Evolutionary conservation across 139 green algal species (phyloP).

Genomic region (Chlamydomonas sp.): DNA sequence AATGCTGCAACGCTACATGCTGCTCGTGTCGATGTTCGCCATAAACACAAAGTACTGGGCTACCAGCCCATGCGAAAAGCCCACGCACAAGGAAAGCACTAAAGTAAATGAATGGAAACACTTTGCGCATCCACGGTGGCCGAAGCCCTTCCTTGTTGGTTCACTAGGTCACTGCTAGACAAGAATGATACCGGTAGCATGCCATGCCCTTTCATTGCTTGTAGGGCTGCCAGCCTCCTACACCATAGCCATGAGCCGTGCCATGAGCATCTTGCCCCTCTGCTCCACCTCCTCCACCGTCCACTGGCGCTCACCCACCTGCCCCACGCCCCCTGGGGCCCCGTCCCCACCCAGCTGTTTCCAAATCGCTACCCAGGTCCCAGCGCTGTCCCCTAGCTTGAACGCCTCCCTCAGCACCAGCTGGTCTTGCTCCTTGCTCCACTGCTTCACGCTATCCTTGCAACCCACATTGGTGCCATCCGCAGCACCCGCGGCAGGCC

Average conservation of each 20-base stretch:
- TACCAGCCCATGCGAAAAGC: too few relatives aligned
- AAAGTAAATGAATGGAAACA: too few relatives aligned
- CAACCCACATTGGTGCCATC: background rate
- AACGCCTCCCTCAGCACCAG: slow-evolving; percentile 15
- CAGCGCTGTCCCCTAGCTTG: background rate
- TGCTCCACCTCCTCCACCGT: slow-evolving; percentile 2
- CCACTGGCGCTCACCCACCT: background rate
- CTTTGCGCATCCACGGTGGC: too few relatives aligned
- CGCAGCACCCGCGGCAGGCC: background rate
- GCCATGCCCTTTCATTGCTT: too few relatives aligned
- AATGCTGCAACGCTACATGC: too few relatives aligned
- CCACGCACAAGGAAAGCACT: too few relatives aligned
- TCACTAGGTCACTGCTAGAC: too few relatives aligned
- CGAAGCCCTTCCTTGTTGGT: too few relatives aligned
- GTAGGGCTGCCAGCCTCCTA: background rate
- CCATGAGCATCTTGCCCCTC: slow-evolving; percentile 16
- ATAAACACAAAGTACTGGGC: too few relatives aligned
- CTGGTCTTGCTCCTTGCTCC: slow-evolving; percentile 30
- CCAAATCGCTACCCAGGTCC: background rate
- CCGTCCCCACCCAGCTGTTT: background rate
- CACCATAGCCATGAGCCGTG: background rate
- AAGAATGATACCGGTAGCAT: too few relatives aligned
- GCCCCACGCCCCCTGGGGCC: too few relatives aligned
- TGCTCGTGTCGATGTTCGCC: too few relatives aligned
- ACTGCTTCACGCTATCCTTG: background rate